Percentiles rank a stretch among this genome's conserved stretches.
phyloP scores from a whole-genome alignment of 83 land plant species.

The Larix sibirica region DNA sequence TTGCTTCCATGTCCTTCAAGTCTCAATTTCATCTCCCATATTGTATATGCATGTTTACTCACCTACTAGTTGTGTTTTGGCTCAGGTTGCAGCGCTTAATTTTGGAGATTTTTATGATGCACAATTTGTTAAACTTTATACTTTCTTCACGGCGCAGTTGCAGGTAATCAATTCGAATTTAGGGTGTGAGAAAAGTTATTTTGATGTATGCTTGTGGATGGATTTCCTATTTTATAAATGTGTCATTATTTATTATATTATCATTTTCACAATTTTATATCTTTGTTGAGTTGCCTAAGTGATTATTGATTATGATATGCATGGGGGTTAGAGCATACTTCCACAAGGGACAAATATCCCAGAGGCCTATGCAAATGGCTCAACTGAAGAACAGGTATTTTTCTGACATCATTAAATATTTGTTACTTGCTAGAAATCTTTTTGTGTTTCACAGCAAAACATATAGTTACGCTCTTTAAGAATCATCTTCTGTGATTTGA shows the following conservation, averaged over 20 bases:
- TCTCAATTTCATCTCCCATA: not conserved
- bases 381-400: constrained; percentile 89
- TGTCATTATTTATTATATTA: not conserved
- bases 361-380: constrained; percentile 89
- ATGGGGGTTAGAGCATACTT: constrained; percentile 59
- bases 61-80: not conserved
- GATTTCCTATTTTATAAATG: not conserved
- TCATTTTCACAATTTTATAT: not conserved
- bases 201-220: not conserved
- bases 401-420: not conserved
- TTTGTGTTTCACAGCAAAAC: not conserved
- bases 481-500: not conserved
- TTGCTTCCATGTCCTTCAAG: not conserved
- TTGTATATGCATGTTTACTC: not conserved
- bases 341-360: constrained; percentile 87
- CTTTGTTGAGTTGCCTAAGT: not conserved
- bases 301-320: not conserved
- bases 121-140: constrained; percentile 88
- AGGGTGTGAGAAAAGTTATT: not conserved
- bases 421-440: not conserved
- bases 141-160: constrained; percentile 87
- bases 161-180: constrained; percentile 54
- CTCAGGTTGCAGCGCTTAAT: constrained; percentile 85
- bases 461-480: not conserved
- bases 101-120: constrained; percentile 91